phyloP scores from a whole-genome alignment of 164 flowering plant species.

The Umbellularia californica region DNA sequence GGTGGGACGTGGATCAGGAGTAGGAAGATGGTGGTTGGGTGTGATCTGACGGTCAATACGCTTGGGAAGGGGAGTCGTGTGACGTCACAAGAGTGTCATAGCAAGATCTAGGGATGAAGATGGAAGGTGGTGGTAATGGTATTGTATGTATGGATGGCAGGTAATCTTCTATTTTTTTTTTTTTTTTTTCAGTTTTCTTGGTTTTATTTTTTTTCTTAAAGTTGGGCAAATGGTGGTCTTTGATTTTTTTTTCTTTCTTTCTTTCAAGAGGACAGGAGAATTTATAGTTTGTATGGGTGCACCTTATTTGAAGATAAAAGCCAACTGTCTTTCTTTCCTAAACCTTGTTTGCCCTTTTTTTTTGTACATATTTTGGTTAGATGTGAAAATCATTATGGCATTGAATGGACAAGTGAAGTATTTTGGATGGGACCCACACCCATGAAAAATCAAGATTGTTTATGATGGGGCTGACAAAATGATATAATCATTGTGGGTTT shows the following conservation, averaged over 20 bases:
- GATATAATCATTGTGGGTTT: no score
- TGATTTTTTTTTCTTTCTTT: no score
- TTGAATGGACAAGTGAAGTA: no score
- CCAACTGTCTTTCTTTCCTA: neutral
- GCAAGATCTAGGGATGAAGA: conserved; percentile 4
- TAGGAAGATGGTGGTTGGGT: conserved; percentile 22
- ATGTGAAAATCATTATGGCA: no score
- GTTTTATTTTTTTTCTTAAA: neutral
- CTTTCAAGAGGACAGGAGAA: no score
- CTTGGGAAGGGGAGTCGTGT: conserved; percentile 22
- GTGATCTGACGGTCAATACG: conserved; percentile 33
- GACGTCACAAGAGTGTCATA: conserved; percentile 31
- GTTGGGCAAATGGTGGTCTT: neutral
- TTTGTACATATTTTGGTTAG: no score
- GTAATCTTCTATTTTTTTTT: neutral
- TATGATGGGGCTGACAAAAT: no score
- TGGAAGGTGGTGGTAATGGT: neutral
- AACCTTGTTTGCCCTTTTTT: no score
- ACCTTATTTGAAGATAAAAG: no score
- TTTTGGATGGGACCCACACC: no score
- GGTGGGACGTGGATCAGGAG: conserved; percentile 15
- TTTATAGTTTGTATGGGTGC: neutral
- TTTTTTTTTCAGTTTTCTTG: neutral
- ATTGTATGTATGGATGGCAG: neutral
- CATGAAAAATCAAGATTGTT: no score